Evolutionary conservation across 371 early-diverging fungal species (phyloP).

Genomic region (Rhizopus delemar): DNA sequence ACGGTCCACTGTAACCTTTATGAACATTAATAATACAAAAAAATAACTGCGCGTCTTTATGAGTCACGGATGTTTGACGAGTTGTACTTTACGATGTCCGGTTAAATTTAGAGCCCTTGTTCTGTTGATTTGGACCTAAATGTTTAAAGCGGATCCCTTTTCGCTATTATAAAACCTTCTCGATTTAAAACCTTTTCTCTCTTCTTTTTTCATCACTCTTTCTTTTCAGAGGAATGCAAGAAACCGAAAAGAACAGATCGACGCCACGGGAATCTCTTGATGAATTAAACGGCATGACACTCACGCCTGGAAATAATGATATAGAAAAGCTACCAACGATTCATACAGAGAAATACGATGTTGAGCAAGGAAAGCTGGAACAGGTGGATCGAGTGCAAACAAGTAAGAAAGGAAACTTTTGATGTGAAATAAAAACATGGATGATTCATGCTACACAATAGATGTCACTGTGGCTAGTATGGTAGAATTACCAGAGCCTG

Average conservation of each 20-base stretch:
- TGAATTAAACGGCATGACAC: constrained; percentile 20
- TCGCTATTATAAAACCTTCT: background rate
- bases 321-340: constrained; percentile 13
- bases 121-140: background rate
- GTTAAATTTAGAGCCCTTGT: background rate
- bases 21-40: no score
- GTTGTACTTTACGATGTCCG: no score
- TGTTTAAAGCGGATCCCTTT: background rate
- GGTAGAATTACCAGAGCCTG: constrained; percentile 25
- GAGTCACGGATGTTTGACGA: no score
- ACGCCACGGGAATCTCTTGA: background rate
- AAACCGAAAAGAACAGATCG: background rate
- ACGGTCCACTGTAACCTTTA: no score
- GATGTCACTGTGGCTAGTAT: constrained; percentile 39
- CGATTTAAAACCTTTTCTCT: constrained; percentile 1
- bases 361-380: constrained; percentile 15
- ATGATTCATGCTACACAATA: background rate
- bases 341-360: constrained; percentile 22
- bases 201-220: background rate
- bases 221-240: background rate
- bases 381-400: constrained; percentile 8
- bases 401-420: constrained; percentile 5
- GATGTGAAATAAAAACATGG: background rate
- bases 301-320: constrained; percentile 12
- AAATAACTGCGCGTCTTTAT: no score